Conservation (phyloP, 2,329 filamentous ascomycete species). For the Trichoderma arundinaceum region DNA sequence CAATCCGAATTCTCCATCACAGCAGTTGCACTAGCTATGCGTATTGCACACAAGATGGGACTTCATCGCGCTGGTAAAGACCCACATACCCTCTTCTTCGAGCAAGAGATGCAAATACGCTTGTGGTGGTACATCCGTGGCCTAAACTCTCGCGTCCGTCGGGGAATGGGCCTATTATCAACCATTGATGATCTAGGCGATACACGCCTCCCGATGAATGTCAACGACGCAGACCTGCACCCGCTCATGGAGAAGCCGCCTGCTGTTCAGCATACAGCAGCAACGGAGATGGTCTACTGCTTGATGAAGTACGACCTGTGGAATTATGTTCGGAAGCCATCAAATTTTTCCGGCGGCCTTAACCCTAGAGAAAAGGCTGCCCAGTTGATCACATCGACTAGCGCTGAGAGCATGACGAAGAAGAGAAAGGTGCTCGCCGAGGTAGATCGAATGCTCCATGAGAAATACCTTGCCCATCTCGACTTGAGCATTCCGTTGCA, state of each 20-base stretch:
- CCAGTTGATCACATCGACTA: background rate
- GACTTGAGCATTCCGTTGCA: slow-evolving; percentile 19
- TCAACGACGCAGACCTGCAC: slow-evolving; percentile 64
- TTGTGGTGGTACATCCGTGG: slow-evolving; percentile 71
- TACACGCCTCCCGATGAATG: slow-evolving; percentile 60
- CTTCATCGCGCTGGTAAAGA: slow-evolving; percentile 65
- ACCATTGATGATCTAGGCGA: slow-evolving; percentile 60
- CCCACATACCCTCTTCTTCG: slow-evolving; percentile 64
- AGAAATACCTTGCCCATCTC: slow-evolving; percentile 22
- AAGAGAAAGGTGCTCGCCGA: background rate
- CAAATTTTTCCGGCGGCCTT: background rate
- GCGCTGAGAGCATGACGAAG: background rate
- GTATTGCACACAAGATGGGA: slow-evolving; percentile 71
- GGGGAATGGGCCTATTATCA: slow-evolving; percentile 38
- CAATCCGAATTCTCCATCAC: slow-evolving; percentile 58
- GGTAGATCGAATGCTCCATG: slow-evolving; percentile 3
- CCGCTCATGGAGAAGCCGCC: slow-evolving; percentile 56
- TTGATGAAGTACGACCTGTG: slow-evolving; percentile 54
- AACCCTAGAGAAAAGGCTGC: slow-evolving; percentile 23
- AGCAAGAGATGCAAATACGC: slow-evolving; percentile 68
- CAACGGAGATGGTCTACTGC: slow-evolving; percentile 66
- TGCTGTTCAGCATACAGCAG: slow-evolving; percentile 55
- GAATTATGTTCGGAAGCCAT: slow-evolving; percentile 20
- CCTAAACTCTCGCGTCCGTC: slow-evolving; percentile 49
- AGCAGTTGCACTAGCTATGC: slow-evolving; percentile 65